A percentile compares a stretch with the other conserved stretches of the same genome.
Conservation (phyloP, 768 basidiomycete genomes). For the Tulasnella sp. region DNA sequence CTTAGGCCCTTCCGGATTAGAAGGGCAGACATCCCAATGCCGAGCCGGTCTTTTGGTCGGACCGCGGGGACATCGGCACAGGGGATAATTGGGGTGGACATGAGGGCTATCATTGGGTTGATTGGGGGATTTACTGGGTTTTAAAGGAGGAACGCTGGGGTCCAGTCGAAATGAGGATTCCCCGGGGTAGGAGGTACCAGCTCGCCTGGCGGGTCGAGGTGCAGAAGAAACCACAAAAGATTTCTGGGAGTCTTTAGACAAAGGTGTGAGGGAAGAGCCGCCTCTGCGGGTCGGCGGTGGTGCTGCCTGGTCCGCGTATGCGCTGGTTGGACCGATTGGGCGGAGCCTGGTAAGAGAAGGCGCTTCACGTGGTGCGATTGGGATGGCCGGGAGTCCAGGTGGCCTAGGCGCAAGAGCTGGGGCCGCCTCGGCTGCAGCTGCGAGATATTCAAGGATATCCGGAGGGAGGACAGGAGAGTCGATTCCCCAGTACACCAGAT, state of each 20-base stretch:
- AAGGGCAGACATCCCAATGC: not conserved
- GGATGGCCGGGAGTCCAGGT: not conserved
- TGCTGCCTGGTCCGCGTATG: not conserved
- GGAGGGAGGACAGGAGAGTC: slow-evolving; percentile 10
- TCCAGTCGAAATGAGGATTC: not conserved
- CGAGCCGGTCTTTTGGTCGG: not conserved
- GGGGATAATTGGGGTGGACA: not conserved
- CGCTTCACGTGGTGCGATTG: not conserved
- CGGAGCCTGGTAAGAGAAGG: not conserved
- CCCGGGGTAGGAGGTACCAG: not conserved
- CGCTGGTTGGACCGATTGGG: not conserved
- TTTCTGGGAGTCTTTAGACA: not conserved
- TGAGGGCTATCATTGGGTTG: not conserved
- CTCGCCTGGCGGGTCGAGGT: not conserved
- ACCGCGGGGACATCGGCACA: not conserved
- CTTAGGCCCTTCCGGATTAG: not conserved
- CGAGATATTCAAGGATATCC: not conserved
- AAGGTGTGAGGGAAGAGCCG: not conserved
- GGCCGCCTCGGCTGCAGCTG: not conserved
- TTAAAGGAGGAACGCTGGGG: not conserved
- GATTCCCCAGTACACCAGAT: not conserved
- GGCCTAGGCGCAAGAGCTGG: not conserved
- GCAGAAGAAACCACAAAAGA: not conserved
- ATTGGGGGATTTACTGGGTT: not conserved
- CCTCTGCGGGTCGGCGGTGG: not conserved